Conservation (phyloP, 306 rosid genomes). For the Citrullus mucosospermus region DNA sequence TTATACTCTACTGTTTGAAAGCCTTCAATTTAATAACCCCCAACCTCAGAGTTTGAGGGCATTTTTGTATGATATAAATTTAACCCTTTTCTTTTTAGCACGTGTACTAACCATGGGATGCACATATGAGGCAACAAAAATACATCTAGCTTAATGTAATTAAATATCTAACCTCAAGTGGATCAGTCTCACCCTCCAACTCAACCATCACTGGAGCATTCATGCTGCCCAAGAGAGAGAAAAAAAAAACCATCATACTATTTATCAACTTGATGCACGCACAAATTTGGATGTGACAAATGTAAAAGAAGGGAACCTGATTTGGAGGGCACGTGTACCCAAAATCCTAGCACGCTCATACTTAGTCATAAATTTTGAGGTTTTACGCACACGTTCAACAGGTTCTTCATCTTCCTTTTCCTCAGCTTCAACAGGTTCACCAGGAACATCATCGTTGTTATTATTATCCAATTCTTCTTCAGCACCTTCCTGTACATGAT, state of each 20-base stretch:
- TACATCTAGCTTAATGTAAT: background rate
- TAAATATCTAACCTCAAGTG: conserved; percentile 57
- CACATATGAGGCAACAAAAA: background rate
- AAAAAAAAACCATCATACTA: background rate
- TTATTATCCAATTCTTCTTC: conserved; percentile 65
- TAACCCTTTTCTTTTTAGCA: background rate
- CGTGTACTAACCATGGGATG: background rate
- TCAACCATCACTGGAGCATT: conserved; percentile 97
- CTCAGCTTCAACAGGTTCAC: conserved; percentile 49
- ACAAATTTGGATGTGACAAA: background rate
- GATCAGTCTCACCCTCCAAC: conserved; percentile 93
- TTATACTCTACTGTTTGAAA: background rate
- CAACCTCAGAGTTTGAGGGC: background rate
- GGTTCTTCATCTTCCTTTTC: conserved; percentile 41
- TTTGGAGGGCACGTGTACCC: conserved; percentile 94
- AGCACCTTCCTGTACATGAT: conserved; percentile 62
- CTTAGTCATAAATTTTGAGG: conserved; percentile 83
- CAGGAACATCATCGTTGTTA: conserved; percentile 43
- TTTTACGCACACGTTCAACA: conserved; percentile 49
- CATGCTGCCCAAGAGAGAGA: conserved; percentile 48
- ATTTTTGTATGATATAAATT: background rate
- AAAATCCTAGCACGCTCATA: conserved; percentile 88
- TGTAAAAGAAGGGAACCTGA: conserved; percentile 36
- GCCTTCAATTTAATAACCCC: background rate
- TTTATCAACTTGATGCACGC: background rate